These are phyloP conservation scores for Zygosaccharomyces siamensis DNA, from an alignment of 805 yeast genomes.

Conservation along the genomic window DNA sequence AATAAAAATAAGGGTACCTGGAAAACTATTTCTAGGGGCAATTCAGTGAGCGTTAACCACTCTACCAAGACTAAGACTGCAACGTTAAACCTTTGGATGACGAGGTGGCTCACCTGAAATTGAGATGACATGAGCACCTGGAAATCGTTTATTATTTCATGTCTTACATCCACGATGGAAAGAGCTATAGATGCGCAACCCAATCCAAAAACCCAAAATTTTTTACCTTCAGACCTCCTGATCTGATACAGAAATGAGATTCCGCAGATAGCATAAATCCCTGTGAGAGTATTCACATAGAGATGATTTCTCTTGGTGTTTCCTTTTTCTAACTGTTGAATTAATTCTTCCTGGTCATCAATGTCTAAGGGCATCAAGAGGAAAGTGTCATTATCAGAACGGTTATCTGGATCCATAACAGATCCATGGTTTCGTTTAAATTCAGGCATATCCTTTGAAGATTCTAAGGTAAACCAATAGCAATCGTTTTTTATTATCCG, in stretches of 20 bases:
- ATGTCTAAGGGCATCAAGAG: constrained; percentile 26
- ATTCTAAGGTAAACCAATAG: not conserved
- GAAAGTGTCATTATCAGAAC: constrained; percentile 12
- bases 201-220: constrained; percentile 12
- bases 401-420: constrained; percentile 10
- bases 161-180: constrained; percentile 27
- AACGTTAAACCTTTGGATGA: constrained; percentile 21
- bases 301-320: constrained; percentile 20
- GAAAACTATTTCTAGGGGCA: constrained; percentile 12
- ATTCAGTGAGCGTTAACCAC: constrained; percentile 24
- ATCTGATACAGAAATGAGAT: constrained; percentile 25
- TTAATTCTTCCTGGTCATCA: constrained; percentile 33
- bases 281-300: constrained; percentile 19
- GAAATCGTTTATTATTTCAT: constrained; percentile 25
- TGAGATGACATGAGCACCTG: constrained; percentile 13
- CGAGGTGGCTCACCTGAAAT: constrained; percentile 17
- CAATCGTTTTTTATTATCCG: too few relatives aligned
- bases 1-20: constrained; percentile 27
- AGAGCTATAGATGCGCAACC: constrained; percentile 26
- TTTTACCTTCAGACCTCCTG: constrained; percentile 14
- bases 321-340: constrained; percentile 23
- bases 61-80: constrained; percentile 24
- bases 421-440: constrained; percentile 20
- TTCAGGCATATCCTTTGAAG: constrained; percentile 20
- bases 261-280: constrained; percentile 21